phyloP scores from a whole-genome alignment of 2,329 filamentous ascomycete species.

The Alternaria longipes region DNA sequence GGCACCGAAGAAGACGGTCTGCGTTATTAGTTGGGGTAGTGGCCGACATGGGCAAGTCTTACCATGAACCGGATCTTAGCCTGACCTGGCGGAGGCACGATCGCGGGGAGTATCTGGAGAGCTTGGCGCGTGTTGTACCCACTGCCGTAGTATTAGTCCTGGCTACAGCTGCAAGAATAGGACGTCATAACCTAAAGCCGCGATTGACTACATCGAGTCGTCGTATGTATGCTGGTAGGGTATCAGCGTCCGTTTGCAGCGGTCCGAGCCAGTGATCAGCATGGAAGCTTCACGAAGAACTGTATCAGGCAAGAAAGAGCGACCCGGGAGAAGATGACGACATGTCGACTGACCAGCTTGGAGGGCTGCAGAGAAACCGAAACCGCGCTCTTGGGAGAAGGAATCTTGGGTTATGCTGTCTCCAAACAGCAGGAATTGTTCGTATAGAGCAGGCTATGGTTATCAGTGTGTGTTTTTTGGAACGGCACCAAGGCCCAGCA shows the following conservation, averaged over 20 bases:
- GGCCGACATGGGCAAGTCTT: slow-evolving; percentile 12
- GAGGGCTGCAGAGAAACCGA: slow-evolving; percentile 77
- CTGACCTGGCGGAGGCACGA: slow-evolving; percentile 73
- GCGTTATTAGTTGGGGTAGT: slow-evolving; percentile 18
- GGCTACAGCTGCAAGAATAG: background rate
- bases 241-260: slow-evolving; percentile 13
- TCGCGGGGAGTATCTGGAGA: slow-evolving; percentile 71
- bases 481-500: background rate
- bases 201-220: slow-evolving; percentile 87
- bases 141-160: slow-evolving; percentile 47
- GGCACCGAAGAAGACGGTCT: slow-evolving; percentile 85
- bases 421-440: slow-evolving; percentile 77
- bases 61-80: slow-evolving; percentile 74
- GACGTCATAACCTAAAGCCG: slow-evolving; percentile 69
- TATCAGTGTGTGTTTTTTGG: slow-evolving; percentile 7
- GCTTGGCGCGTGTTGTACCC: slow-evolving; percentile 86
- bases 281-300: background rate
- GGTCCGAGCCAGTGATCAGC: slow-evolving; percentile 3
- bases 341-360: slow-evolving; percentile 67
- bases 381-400: slow-evolving; percentile 69
- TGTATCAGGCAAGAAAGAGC: slow-evolving; percentile 9
- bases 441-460: slow-evolving; percentile 42
- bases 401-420: slow-evolving; percentile 85
- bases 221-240: slow-evolving; percentile 72
- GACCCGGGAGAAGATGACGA: background rate